phyloP scores from a whole-genome alignment of 495 filamentous ascomycete species.

The Tuber melanosporum region DNA sequence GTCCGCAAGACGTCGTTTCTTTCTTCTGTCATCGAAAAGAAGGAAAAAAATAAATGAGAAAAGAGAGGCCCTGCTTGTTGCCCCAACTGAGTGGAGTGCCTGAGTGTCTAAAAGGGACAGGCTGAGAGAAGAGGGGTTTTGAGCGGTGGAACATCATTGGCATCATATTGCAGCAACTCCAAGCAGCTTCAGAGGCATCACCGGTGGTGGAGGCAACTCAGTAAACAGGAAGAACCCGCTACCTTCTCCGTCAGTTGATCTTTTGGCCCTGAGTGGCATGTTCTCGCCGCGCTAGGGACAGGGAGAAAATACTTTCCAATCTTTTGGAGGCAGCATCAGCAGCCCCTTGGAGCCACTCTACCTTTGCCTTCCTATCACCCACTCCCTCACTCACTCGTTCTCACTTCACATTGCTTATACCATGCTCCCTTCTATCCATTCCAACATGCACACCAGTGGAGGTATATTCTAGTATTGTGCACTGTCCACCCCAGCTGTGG shows the following conservation, averaged over 20 bases:
- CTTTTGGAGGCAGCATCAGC: neutral
- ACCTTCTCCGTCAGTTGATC: neutral
- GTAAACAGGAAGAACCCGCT: neutral
- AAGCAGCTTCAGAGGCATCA: neutral
- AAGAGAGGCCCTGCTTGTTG: neutral
- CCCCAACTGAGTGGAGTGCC: neutral
- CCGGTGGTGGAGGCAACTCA: conserved; percentile 1
- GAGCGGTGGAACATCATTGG: neutral
- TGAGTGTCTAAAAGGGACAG: neutral
- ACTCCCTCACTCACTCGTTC: neutral
- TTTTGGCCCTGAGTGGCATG: neutral
- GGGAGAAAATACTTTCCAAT: neutral
- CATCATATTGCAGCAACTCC: neutral
- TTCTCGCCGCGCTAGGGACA: neutral
- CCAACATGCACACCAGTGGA: neutral
- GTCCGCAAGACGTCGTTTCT: neutral
- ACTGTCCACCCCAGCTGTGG: conserved; percentile 1
- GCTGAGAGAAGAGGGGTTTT: neutral
- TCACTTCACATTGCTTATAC: neutral
- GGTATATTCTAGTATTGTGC: neutral
- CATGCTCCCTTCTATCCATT: neutral
- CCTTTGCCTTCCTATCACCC: neutral
- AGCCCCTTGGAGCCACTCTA: neutral
- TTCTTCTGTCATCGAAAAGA: neutral
- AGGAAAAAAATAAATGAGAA: neutral